Percentiles rank a stretch among this genome's conserved stretches.
phyloP scores from a whole-genome alignment of 2,329 filamentous ascomycete species.

The Calonectria hongkongensis region DNA sequence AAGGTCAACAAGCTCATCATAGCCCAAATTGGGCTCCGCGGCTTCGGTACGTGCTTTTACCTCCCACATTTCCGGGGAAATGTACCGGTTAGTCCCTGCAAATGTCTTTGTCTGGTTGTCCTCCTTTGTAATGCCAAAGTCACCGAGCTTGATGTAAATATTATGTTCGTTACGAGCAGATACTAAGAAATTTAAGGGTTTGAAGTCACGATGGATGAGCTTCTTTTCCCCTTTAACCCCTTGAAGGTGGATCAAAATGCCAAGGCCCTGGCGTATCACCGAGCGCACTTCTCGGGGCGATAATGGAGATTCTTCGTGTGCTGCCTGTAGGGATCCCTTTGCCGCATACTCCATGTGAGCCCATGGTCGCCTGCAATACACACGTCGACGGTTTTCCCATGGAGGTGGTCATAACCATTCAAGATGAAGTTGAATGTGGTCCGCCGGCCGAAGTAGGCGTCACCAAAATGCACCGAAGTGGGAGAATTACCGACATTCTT shows the following conservation, averaged over 20 bases:
- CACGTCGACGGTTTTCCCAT: not conserved
- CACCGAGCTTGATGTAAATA: not conserved
- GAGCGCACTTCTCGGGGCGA: not conserved
- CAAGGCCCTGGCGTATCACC: not conserved
- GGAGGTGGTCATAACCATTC: not conserved
- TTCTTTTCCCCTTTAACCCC: not conserved
- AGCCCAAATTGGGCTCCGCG: not conserved
- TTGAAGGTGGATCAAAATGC: not conserved
- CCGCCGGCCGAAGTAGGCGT: not conserved
- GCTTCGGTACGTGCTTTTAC: not conserved
- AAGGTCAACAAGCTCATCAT: not conserved
- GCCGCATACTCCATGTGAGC: not conserved
- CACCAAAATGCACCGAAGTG: not conserved
- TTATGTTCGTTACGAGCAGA: not conserved
- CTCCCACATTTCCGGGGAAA: not conserved
- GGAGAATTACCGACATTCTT: no score
- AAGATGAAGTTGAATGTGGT: not conserved
- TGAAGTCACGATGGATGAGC: not conserved
- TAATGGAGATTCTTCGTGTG: not conserved
- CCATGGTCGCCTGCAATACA: not conserved
- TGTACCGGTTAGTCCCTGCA: not conserved
- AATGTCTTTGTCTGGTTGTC: not conserved
- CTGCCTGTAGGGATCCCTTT: not conserved
- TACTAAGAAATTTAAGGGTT: not conserved
- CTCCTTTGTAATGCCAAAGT: not conserved